phyloP scores from a whole-genome alignment of 2,329 filamentous ascomycete genomes.

The Exophiala mesophila region DNA sequence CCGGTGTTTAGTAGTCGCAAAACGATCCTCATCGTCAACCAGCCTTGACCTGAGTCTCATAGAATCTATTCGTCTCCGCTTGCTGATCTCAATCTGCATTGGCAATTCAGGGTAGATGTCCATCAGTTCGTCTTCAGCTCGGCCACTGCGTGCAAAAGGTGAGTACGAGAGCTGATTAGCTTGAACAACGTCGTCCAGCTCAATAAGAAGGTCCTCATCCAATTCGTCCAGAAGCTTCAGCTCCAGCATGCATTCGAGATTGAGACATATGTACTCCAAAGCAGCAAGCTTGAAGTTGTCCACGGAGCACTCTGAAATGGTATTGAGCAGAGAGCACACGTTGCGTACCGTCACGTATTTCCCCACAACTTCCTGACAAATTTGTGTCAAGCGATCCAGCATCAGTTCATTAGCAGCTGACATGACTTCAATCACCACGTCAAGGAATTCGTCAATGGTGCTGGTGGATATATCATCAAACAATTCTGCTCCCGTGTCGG shows the following conservation, averaged over 20 bases:
- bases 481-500: constrained; percentile 71
- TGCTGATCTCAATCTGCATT: constrained; percentile 37
- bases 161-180: constrained; percentile 75
- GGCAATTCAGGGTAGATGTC: constrained; percentile 44
- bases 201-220: constrained; percentile 73
- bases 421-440: constrained; percentile 87
- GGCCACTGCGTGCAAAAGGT: constrained; percentile 71
- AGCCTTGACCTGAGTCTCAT: constrained; percentile 64
- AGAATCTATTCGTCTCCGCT: constrained; percentile 65
- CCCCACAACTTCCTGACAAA: constrained; percentile 80
- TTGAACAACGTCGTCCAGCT: constrained; percentile 74
- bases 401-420: constrained; percentile 88
- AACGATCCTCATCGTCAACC: constrained; percentile 60
- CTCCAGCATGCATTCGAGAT: constrained; percentile 86
- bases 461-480: constrained; percentile 71
- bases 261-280: constrained; percentile 85
- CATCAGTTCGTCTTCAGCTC: constrained; percentile 53
- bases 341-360: constrained; percentile 61
- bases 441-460: constrained; percentile 76
- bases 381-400: constrained; percentile 82
- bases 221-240: constrained; percentile 71
- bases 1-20: constrained; percentile 54
- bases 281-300: constrained; percentile 81
- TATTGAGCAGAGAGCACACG: constrained; percentile 77
- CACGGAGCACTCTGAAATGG: constrained; percentile 76